A percentile compares a stretch with the other conserved stretches of the same genome.
Conservation (phyloP, 1,139 yeast genomes). For the Sugiyamaella pinicola region DNA sequence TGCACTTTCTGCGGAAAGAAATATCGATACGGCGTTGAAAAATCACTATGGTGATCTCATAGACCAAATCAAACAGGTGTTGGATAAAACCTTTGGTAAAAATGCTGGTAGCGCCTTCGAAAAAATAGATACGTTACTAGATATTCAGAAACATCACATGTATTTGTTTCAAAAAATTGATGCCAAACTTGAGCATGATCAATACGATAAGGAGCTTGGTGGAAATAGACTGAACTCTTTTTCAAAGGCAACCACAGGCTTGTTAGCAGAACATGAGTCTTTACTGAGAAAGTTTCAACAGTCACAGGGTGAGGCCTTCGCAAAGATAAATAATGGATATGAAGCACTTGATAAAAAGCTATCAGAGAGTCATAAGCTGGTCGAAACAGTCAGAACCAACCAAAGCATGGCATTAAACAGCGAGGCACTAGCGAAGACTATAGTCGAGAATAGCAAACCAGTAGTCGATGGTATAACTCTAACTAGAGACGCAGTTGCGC, state of each 20-base stretch:
- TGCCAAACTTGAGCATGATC: slow-evolving; percentile 6
- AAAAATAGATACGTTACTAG: neutral
- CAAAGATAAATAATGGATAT: neutral
- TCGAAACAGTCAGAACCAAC: neutral
- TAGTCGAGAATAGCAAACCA: neutral
- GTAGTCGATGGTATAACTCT: neutral
- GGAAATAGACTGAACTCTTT: neutral
- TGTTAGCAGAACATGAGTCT: slow-evolving; percentile 3
- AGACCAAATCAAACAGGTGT: neutral
- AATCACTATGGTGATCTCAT: slow-evolving; percentile 7
- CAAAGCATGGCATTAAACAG: neutral
- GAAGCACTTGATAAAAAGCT: neutral
- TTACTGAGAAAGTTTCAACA: neutral
- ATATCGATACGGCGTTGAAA: slow-evolving; percentile 1
- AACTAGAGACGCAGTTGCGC: neutral
- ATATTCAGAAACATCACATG: neutral
- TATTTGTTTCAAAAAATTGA: neutral
- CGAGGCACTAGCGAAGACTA: neutral
- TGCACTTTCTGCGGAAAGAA: neutral
- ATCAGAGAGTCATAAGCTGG: neutral
- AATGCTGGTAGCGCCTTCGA: neutral
- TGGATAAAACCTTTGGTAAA: neutral
- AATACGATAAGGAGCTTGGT: neutral
- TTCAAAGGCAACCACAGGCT: neutral
- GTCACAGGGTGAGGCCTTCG: neutral